phyloP scores from a whole-genome alignment of 768 basidiomycete species.

The Calvatia gigantea region DNA sequence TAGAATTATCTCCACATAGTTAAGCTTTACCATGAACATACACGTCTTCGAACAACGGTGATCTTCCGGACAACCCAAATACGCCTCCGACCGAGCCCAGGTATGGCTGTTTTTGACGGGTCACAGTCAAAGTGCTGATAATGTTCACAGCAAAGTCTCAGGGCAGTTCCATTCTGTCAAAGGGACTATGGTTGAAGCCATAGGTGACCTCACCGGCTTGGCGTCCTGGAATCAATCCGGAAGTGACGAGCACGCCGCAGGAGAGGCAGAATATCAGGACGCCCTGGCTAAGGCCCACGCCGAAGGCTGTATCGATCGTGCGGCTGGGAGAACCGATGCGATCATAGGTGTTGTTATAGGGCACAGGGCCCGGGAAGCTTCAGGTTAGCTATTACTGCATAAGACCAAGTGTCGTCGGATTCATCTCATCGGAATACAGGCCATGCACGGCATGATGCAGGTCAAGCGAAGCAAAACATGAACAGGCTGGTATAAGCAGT shows the following conservation, averaged over 20 bases:
- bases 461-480: slow-evolving; percentile 42
- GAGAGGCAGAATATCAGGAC: slow-evolving; percentile 39
- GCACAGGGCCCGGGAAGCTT: slow-evolving; percentile 34
- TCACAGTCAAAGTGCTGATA: neutral
- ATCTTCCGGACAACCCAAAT: neutral
- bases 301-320: slow-evolving; percentile 39
- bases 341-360: slow-evolving; percentile 45
- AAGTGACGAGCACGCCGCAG: slow-evolving; percentile 39
- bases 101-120: neutral
- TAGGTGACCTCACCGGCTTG: slow-evolving; percentile 40
- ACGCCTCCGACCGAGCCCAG: neutral
- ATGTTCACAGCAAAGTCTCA: slow-evolving; percentile 27
- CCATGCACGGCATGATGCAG: slow-evolving; percentile 48
- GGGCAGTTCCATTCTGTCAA: slow-evolving; percentile 37
- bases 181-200: slow-evolving; percentile 28
- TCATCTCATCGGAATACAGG: slow-evolving; percentile 30
- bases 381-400: slow-evolving; percentile 22
- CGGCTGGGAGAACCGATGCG: slow-evolving; percentile 40
- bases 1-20: neutral
- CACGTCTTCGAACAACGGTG: neutral
- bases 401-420: neutral
- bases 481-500: slow-evolving; percentile 28
- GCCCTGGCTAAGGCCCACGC: slow-evolving; percentile 41
- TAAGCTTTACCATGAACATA: neutral
- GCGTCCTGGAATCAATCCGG: slow-evolving; percentile 36